These are phyloP conservation scores for Dipodascus albidus DNA, from an alignment of 805 yeast species.

Conservation along the genomic window DNA sequence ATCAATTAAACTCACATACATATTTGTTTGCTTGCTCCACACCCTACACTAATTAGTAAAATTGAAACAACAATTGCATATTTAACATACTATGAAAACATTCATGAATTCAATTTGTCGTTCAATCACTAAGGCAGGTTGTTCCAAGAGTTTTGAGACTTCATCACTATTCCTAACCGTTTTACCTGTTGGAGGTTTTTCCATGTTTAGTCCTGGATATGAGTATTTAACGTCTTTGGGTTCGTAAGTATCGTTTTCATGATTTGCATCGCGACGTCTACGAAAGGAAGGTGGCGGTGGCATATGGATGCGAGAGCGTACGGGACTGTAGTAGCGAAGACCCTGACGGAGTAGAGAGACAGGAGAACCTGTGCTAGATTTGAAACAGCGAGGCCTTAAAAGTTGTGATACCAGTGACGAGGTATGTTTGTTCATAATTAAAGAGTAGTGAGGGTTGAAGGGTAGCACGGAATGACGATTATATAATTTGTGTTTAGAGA, in stretches of 20 bases:
- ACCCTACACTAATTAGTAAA: conserved; percentile 30
- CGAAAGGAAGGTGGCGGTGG: conserved; percentile 8
- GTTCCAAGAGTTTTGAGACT: conserved; percentile 48
- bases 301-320: conserved; percentile 9
- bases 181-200: not conserved
- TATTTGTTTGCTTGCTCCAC: conserved; percentile 87
- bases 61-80: not conserved
- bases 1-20: too few relatives aligned
- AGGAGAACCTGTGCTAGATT: not conserved
- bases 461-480: too few relatives aligned
- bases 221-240: not conserved
- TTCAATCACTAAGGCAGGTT: conserved; percentile 81
- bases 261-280: not conserved
- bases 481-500: too few relatives aligned
- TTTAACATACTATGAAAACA: conserved; percentile 35
- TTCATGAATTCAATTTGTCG: conserved; percentile 84
- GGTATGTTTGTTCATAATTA: too few relatives aligned
- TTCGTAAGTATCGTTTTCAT: not conserved
- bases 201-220: not conserved
- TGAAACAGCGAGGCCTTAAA: too few relatives aligned
- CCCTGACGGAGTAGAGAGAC: too few relatives aligned
- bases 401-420: too few relatives aligned
- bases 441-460: too few relatives aligned
- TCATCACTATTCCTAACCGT: conserved; percentile 34
- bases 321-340: conserved; percentile 10